phyloP scores from a whole-genome alignment of 352 stramenopile genomes.

The Phytopythium aichiense region DNA sequence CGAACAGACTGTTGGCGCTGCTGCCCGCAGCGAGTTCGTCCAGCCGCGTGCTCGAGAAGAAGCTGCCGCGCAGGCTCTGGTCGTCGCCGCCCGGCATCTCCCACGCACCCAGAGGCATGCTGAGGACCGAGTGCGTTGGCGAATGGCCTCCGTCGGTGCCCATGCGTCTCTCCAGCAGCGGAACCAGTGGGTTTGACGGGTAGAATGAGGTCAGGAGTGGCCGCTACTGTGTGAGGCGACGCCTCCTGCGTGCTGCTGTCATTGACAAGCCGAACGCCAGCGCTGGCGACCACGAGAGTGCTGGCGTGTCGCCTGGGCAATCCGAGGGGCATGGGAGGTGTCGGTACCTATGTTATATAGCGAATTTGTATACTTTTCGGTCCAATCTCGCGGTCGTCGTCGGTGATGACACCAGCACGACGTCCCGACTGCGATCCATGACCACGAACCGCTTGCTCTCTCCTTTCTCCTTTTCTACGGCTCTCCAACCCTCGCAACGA shows the following conservation, averaged over 20 bases:
- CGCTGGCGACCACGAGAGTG: neutral
- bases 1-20: neutral
- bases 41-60: conserved; percentile 6
- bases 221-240: neutral
- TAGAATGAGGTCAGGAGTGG: neutral
- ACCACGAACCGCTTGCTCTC: neutral
- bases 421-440: neutral
- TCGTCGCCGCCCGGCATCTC: neutral
- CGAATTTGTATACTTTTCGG: conserved; percentile 6
- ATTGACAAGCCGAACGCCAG: neutral
- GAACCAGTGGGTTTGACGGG: neutral
- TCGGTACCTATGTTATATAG: conserved; percentile 9
- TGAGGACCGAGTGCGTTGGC: neutral
- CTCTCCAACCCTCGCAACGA: too few relatives aligned
- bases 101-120: neutral
- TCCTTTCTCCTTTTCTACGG: neutral
- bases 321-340: neutral
- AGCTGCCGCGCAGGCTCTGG: conserved; percentile 1
- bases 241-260: neutral
- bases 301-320: neutral
- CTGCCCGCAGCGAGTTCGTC: neutral
- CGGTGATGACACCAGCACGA: conserved; percentile 3
- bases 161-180: neutral
- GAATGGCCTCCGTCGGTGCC: neutral
- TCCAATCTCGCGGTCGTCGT: neutral